Evolutionary conservation across 2,329 filamentous ascomycete species (phyloP), one percentile per base, ranked within the genome.

Genomic region (Aspergillus sp.): DNA sequence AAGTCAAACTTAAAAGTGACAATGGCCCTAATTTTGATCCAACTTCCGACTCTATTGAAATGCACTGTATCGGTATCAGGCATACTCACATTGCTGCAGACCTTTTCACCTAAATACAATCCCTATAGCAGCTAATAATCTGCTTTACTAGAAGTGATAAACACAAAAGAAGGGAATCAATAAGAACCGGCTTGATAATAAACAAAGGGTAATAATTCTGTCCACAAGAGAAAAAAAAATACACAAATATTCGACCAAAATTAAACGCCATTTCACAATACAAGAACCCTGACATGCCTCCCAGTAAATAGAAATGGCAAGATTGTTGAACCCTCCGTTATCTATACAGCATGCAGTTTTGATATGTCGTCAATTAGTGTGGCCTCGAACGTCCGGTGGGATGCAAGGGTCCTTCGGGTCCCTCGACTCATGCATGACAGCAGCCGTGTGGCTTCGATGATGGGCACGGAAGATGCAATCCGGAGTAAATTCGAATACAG

Each of bases 201-300:
- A 44, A 38, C 22, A 44, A 20, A 44, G 17, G 22, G 27, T 45
- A 38, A 25, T 25, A 46, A 44, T 47, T 35, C 37, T 49, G 53
- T 41, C 46, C 46, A 49, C 42, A 48, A 35, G 47, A 42, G 37
- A 33, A 48, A 56, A 38, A n/a, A n/a, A 41, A 44, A 50, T 22
- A 43, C 49, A 30, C 25, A 30, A 44, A 44, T 43, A 50, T 43
- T 47, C 54, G 47, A 46, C 49, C 49, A 44, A 44, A 43, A 48
- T 46, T 35, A 49, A 58, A 58, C 55, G 55, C 57, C 56, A 56
- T 54, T 50, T 53, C 47, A 51, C 52, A 49, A 53, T 46, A 50
- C 41, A 49, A 52, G 19, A 49, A 47, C 48, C 39, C 47, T 46
- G 32, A 43, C 35, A 47, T 48, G 48, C 45, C 48, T 53, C 41